Base-by-base conservation (phyloP, 1,284 basidiomycete genomes). In the Bjerkandera adusta region DNA sequence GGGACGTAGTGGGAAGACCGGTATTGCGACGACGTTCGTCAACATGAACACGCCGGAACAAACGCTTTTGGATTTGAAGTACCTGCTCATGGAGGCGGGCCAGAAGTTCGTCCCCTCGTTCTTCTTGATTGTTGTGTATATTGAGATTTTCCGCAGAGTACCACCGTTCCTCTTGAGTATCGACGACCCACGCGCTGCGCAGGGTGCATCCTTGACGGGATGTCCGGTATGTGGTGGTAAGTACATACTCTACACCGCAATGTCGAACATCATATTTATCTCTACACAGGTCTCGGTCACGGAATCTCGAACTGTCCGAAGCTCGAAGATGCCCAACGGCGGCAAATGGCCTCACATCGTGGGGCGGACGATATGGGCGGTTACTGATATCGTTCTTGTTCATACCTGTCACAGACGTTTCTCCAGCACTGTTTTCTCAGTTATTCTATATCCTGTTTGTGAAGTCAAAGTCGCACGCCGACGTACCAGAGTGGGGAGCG, bases 21-120 rank as follows among this genome's bases (percentile, higher is more conserved):
- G 97, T 52, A 94, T 98, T 45, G 97, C 97, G n/a, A 99, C 97
- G 18, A 97, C 97, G n/a, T 99, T 99, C 66, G 92, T 99, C 48
- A 99, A 99, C 64, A 94, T 95, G 85, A 92, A 91, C 60, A 97
- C 95, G 2, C 79, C 88, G 0, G 95, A 99, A 64, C 95, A 97
- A 70, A 99, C 96, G 1, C 70, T 99, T 38, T 69, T 99, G 51
- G 97, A 99, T 75, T 73, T 99, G 53, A 99, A 99, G 69, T 99
- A 99, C 63, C 70, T 99, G 41, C 71, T 99, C 43, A 89, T 97
- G 76, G 97, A 99, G 67, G 95, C 96, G 2, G 97, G 96, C 45
- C 97, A 99, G 70, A 94, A 94, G 90, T 89, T 50, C 44, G 81
- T 74, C 36, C 16, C 30, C 29, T 50, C 47, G 12, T 13, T 5